Evolutionary conservation across 129 eudicot genomes (phyloP).

Genomic region (Artemisia tridentata): DNA sequence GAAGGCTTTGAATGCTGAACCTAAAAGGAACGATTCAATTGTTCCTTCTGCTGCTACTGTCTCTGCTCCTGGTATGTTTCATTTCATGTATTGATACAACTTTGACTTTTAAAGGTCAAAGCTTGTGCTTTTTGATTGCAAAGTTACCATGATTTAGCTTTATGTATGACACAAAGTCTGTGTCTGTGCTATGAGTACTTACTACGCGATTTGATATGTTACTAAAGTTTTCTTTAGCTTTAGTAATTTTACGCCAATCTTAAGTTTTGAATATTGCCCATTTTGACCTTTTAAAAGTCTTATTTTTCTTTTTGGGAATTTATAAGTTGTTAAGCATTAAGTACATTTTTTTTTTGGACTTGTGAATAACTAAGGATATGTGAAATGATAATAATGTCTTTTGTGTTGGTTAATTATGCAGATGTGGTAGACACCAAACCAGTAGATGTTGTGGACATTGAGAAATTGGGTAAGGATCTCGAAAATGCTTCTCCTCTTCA

Average conservation of each 20-base stretch:
- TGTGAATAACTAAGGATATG: not conserved
- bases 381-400: slow-evolving; percentile 19
- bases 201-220: too few species aligned
- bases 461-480: slow-evolving; percentile 63
- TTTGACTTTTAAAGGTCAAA: too few species aligned
- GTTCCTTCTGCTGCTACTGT: slow-evolving; percentile 75
- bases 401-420: slow-evolving; percentile 23
- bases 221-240: too few species aligned
- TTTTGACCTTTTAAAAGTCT: too few species aligned
- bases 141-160: too few species aligned
- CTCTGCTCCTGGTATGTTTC: slow-evolving; percentile 59
- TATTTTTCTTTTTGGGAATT: not conserved
- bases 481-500: slow-evolving; percentile 85
- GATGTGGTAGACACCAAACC: slow-evolving; percentile 53
- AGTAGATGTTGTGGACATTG: slow-evolving; percentile 66
- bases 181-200: too few species aligned
- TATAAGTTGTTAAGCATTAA: not conserved
- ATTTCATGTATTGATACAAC: too few species aligned
- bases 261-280: too few species aligned
- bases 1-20: slow-evolving; percentile 68
- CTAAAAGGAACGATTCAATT: slow-evolving; percentile 64
- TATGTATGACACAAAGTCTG: too few species aligned
- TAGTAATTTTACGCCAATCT: too few species aligned
- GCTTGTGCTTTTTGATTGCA: too few species aligned
- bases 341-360: not conserved